Percentiles rank a stretch among this genome's conserved stretches.
phyloP scores from a whole-genome alignment of 441 rosid species.

The Erodium texanum region DNA sequence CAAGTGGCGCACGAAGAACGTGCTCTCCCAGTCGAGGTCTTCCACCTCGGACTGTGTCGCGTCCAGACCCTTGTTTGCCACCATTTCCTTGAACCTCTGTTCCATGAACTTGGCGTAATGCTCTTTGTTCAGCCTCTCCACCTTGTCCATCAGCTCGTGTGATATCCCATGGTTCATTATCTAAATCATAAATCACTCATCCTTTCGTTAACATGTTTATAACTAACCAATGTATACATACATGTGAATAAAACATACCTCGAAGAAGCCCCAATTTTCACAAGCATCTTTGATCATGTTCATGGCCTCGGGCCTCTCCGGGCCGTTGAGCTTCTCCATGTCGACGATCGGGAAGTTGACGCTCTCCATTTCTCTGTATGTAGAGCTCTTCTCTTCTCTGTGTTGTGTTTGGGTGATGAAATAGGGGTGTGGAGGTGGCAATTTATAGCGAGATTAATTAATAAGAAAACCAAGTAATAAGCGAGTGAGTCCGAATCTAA shows the following conservation, averaged over 20 bases:
- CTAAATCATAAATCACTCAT: background rate
- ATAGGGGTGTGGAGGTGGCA: conserved; percentile 16
- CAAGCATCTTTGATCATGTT: conserved; percentile 54
- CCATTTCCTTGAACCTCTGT: conserved; percentile 49
- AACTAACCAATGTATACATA: too few species aligned
- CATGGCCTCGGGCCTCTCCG: conserved; percentile 39
- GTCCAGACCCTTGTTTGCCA: conserved; percentile 40
- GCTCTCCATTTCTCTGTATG: background rate
- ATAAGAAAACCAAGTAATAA: too few species aligned
- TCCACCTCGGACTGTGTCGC: conserved; percentile 37
- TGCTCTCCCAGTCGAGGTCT: conserved; percentile 61
- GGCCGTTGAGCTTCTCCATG: conserved; percentile 40
- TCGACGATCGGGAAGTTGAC: conserved; percentile 40
- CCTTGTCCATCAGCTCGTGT: conserved; percentile 45
- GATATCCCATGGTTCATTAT: conserved; percentile 49
- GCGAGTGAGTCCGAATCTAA: background rate
- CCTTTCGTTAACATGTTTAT: background rate
- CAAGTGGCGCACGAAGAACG: conserved; percentile 50
- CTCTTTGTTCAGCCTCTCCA: conserved; percentile 54
- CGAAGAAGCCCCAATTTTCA: conserved; percentile 90
- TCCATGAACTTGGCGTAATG: conserved; percentile 50
- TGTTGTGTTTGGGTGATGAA: background rate
- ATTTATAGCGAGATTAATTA: conserved; percentile 34
- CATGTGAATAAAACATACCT: conserved; percentile 44
- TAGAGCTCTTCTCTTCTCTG: background rate